These are phyloP conservation scores for Tetracladium setigerum DNA, from an alignment of 495 filamentous ascomycete genomes.

Conservation along the genomic window DNA sequence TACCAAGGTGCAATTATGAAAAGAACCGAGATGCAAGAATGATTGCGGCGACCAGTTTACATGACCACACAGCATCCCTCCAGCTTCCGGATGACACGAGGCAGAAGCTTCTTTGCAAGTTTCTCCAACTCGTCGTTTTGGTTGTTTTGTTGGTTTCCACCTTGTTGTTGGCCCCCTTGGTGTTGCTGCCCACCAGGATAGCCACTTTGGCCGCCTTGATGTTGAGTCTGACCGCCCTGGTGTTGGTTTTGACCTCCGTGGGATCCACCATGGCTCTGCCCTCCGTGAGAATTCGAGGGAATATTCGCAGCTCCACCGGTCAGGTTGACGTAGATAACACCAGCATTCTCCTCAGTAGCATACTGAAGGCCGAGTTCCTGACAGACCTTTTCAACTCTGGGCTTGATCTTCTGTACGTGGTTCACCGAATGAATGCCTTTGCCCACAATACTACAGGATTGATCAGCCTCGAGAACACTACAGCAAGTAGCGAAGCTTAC, in stretches of 20 bases:
- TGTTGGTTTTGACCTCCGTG: conserved; percentile 8
- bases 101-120: conserved; percentile 53
- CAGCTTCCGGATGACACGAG: conserved; percentile 49
- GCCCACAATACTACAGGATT: conserved; percentile 67
- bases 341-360: conserved; percentile 77
- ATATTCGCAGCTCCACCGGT: conserved; percentile 38
- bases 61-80: conserved; percentile 70
- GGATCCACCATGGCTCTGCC: conserved; percentile 16
- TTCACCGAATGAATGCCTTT: conserved; percentile 81
- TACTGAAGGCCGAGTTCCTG: conserved; percentile 74
- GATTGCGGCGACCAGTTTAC: conserved; percentile 31
- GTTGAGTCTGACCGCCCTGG: conserved; percentile 30
- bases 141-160: conserved; percentile 28
- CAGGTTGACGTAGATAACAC: conserved; percentile 70
- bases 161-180: conserved; percentile 13
- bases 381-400: conserved; percentile 79
- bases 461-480: not conserved
- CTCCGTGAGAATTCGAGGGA: conserved; percentile 25
- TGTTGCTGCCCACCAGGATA: not conserved
- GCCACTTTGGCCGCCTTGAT: conserved; percentile 15
- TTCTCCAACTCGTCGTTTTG: conserved; percentile 58
- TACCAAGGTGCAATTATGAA: conserved; percentile 5
- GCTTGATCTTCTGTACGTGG: conserved; percentile 86
- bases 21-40: not conserved
- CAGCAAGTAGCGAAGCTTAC: conserved; percentile 26